These are phyloP conservation scores for Rhizophagus sp. DNA, from an alignment of 192 early-diverging fungal species.

Conservation along the genomic window DNA sequence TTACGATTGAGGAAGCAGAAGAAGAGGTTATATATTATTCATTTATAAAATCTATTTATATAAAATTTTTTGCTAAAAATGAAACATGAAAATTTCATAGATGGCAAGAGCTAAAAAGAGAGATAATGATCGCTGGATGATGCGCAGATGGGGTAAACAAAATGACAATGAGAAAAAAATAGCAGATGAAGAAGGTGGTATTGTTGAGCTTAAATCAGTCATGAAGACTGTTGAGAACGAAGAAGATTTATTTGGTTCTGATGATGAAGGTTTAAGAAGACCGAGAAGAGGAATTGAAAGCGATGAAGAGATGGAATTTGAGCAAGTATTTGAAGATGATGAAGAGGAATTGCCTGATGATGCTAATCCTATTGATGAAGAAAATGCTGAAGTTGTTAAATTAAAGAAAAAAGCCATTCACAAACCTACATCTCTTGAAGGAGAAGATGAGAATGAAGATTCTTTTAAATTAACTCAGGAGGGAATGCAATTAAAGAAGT, in stretches of 20 bases:
- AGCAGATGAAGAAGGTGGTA: constrained; percentile 19
- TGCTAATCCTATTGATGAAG: constrained; percentile 42
- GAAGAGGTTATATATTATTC: constrained; percentile 38
- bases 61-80: neutral
- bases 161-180: constrained; percentile 28
- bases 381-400: constrained; percentile 26
- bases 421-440: constrained; percentile 41
- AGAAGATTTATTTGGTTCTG: constrained; percentile 43
- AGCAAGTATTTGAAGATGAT: constrained; percentile 81
- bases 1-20: constrained; percentile 77
- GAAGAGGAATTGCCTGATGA: constrained; percentile 69
- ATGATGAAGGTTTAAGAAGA: constrained; percentile 34
- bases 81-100: constrained; percentile 25
- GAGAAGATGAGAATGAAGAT: constrained; percentile 42
- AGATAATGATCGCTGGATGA: constrained; percentile 54
- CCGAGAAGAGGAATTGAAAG: constrained; percentile 15
- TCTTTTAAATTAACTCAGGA: constrained; percentile 41
- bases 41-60: neutral
- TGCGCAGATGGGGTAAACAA: constrained; percentile 44
- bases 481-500: constrained; percentile 59
- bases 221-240: constrained; percentile 14
- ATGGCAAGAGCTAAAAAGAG: constrained; percentile 43
- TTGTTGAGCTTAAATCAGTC: constrained; percentile 18
- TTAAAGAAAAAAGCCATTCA: constrained; percentile 29
- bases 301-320: constrained; percentile 65